Base-by-base conservation (phyloP, 2,329 filamentous ascomycete genomes). In the Botrytis elliptica region DNA sequence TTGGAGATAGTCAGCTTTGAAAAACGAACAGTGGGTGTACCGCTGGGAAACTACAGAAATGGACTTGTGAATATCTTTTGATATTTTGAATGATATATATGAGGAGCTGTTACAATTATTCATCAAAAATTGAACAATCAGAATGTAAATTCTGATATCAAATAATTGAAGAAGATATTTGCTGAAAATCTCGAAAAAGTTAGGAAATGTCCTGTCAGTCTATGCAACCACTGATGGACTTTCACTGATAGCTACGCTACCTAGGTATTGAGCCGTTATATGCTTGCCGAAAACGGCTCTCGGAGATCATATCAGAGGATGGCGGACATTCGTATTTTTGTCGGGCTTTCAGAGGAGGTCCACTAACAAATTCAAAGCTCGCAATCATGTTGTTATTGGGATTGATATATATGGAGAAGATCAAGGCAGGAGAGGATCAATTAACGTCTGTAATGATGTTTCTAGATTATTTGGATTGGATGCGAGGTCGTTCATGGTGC, bases 31-130 rank as follows among this genome's bases (percentile, higher is more conserved):
- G 40, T 42, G 40, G 40, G 3, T 42, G 40, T 42, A 16, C 40
- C 16, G 4, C 16, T 6, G 3, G 14, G 14, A 42, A 14, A 42
- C 40, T 42, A 1, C 40, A 16, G 16, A 16, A 42, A 5, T 6
- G 5, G 3, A 42, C 40, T 42, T 42, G 4, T 18, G 16, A 1
- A 7, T 42, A 42, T 42, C 42, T 42, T 14, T 14, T 42, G 42
- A 42, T 42, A 18, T 16, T 1, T 42, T 14, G 1, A 42, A 42
- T 5, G 1, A 7, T 42, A 42, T 42, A 1, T 40, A 6, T 42
- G 4, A 42, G 4, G 4, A 3, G 14, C 4, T 4, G 3, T 42
- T 18, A 7, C 1, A 42, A 0, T 18, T 4, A 16, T 6, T 14
- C 16, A 42, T 42, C 0, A 42, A 4, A 42, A 14, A 42, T 42